These are phyloP conservation scores for Bryopsis sp. DNA, from an alignment of 139 green algal species.

Conservation along the genomic window DNA sequence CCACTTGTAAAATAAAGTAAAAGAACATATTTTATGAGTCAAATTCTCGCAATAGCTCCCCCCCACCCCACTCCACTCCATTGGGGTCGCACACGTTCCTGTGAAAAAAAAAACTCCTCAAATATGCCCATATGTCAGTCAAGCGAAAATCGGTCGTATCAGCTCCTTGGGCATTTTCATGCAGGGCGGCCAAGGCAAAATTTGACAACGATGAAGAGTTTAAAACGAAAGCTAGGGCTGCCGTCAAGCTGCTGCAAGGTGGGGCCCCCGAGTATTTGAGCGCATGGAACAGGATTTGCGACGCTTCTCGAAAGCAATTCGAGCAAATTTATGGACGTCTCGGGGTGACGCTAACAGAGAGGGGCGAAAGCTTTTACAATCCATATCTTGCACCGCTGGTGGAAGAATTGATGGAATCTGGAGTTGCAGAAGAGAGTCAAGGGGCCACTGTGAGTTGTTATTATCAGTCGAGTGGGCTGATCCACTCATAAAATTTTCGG, in stretches of 20 bases:
- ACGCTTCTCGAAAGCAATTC: conserved; percentile 79
- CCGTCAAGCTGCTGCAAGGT: conserved; percentile 80
- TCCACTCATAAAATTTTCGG: too few species aligned
- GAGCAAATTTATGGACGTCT: conserved; percentile 78
- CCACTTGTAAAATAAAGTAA: too few species aligned
- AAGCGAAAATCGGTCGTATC: too few species aligned
- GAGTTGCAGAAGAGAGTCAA: conserved; percentile 2
- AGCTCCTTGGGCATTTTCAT: too few species aligned
- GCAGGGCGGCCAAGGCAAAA: conserved; percentile 62
- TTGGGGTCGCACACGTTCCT: too few species aligned
- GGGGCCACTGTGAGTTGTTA: too few species aligned
- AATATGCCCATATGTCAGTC: too few species aligned
- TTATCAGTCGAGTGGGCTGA: too few species aligned
- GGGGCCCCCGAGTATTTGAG: conserved; percentile 54
- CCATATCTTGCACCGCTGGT: conserved; percentile 40
- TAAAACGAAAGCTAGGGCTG: conserved; percentile 79
- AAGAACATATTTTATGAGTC: too few species aligned
- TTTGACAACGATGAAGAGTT: conserved; percentile 96
- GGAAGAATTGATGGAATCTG: conserved; percentile 5
- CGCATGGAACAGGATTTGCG: conserved; percentile 88
- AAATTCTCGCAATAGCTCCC: too few species aligned
- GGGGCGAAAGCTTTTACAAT: conserved; percentile 97
- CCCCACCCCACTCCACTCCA: too few species aligned
- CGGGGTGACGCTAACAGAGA: conserved; percentile 68
- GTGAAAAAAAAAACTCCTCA: too few species aligned